These are phyloP conservation scores for Anacardium occidentale DNA, from an alignment of 345 rosid genomes.

Conservation along the genomic window DNA sequence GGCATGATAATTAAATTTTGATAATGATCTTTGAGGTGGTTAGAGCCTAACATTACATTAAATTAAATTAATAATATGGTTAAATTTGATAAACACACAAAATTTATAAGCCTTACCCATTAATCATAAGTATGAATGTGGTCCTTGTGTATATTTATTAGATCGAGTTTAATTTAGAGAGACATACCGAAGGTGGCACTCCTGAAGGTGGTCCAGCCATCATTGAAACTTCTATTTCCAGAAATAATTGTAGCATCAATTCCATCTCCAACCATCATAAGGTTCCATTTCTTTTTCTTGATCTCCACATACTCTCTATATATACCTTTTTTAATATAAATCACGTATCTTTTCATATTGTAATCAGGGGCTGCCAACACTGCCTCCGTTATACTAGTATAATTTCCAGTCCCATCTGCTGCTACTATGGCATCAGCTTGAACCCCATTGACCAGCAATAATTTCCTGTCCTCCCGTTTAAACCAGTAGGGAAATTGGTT, in stretches of 20 bases:
- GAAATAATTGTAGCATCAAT: constrained; percentile 58
- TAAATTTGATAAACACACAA: too few species aligned
- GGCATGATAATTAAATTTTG: neutral
- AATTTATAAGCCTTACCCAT: too few species aligned
- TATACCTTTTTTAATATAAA: constrained; percentile 63
- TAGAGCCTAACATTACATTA: neutral
- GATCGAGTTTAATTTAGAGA: neutral
- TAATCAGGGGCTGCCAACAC: constrained; percentile 65
- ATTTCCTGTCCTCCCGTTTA: constrained; percentile 47
- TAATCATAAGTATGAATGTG: neutral
- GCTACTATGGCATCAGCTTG: constrained; percentile 59
- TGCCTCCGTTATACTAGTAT: constrained; percentile 57
- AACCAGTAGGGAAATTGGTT: constrained; percentile 62
- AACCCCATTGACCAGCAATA: constrained; percentile 41
- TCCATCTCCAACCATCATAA: constrained; percentile 83
- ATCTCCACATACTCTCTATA: constrained; percentile 77
- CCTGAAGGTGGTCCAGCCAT: constrained; percentile 91
- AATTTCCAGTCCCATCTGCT: constrained; percentile 73
- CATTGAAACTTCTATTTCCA: constrained; percentile 52
- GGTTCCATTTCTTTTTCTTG: constrained; percentile 75
- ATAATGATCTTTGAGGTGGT: neutral
- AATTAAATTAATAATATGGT: neutral
- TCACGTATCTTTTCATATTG: constrained; percentile 44
- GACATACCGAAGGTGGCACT: constrained; percentile 81
- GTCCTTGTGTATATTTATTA: neutral